Base-by-base conservation (phyloP, 345 rosid species). In the Syzygium grande region DNA sequence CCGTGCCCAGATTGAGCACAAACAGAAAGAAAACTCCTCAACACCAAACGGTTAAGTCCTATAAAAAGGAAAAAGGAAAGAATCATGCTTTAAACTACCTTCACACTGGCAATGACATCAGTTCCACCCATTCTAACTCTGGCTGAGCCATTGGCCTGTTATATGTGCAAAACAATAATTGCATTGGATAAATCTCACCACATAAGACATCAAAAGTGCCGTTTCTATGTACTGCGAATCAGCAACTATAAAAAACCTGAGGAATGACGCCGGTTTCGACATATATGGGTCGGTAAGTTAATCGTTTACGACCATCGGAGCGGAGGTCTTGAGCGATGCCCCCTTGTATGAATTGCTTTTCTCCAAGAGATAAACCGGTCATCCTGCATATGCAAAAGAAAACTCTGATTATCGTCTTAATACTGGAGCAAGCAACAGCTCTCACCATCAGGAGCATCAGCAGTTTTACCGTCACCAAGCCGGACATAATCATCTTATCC, bases 21-120 rank as follows among this genome's bases (percentile, higher is more conserved):
- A 43, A 19, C 22, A 68, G 23, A 12, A 6, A 55, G 25, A 27
- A 2, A 54, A 11, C 49, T 41, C 0, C 5, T 27, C 53, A 46
- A 29, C 59, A 30, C 11, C 4, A 84, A 68, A 30, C 5, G 2
- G 52, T 0, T 1, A 73, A 38, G 59, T 4, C 58, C n/a, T 2
- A 0, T 53, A 43, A 43, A 43, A 43, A 43, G 46, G 46, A 43
- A 43, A 43, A 43, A 43, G 3, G 43, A 43, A 43, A 43, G 30
- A 11, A 21, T 85, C 61, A 58, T 13, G 53, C n/a, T 54, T 51
- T 21, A 85, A 58, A 87, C 84, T 92, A 96, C 99, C 99, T 98
- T 98, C 86, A 96, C 98, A 91, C 98, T 92, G 29, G 99, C 98
- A 94, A 98, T 94, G 86, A 96, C 98, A 91, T 98, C 97, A 9